These are phyloP conservation scores for Backusella parvicylindrica DNA, from an alignment of 192 early-diverging fungal genomes.

Conservation along the genomic window DNA sequence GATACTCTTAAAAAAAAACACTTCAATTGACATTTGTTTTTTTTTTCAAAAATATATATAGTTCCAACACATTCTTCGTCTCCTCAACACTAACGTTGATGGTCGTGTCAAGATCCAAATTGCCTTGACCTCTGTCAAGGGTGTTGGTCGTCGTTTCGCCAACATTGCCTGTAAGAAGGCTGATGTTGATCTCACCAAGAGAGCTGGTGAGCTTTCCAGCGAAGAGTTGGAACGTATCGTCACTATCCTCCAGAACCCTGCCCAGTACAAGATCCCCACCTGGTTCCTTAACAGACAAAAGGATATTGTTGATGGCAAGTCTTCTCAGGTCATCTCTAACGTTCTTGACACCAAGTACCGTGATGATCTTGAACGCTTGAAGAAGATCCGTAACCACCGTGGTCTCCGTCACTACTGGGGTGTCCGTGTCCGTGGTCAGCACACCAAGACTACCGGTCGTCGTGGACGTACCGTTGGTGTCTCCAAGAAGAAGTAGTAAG, in stretches of 20 bases:
- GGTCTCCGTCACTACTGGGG: constrained; percentile 99
- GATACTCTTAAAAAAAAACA: neutral
- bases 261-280: constrained; percentile 98
- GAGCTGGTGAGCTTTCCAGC: constrained; percentile 37
- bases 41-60: constrained; percentile 17
- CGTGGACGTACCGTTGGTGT: constrained; percentile 95
- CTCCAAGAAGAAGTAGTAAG: constrained; percentile 90
- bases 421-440: constrained; percentile 98
- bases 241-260: constrained; percentile 98
- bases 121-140: constrained; percentile 96
- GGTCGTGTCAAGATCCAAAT: constrained; percentile 93
- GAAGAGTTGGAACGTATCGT: constrained; percentile 98
- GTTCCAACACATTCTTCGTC: constrained; percentile 97
- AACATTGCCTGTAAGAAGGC: constrained; percentile 99
- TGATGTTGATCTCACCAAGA: constrained; percentile 94
- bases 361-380: constrained; percentile 98
- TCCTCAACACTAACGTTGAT: constrained; percentile 72
- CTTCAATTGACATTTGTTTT: neutral
- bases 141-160: constrained; percentile 96
- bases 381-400: constrained; percentile 99
- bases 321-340: constrained; percentile 94
- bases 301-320: constrained; percentile 94
- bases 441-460: constrained; percentile 99
- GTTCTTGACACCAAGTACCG: constrained; percentile 92
- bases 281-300: constrained; percentile 99